Evolutionary conservation across 495 filamentous ascomycete genomes (phyloP), one percentile per base, ranked within the genome.

Genomic region (Cercophora samala): DNA sequence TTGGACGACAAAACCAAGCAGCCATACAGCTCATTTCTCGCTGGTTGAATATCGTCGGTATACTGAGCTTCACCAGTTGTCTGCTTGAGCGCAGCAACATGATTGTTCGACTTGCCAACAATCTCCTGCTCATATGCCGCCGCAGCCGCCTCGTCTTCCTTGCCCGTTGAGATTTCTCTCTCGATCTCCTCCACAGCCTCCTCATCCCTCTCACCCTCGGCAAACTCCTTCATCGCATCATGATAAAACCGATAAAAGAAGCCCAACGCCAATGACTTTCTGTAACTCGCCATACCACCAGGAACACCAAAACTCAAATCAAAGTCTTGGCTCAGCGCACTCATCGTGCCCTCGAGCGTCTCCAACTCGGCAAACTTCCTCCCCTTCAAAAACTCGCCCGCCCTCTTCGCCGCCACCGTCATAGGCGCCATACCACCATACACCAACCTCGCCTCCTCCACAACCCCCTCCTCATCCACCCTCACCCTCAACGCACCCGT

Each of bases 281-380:
- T 83, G 77, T 97, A 98, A 2, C 91, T 96, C 13, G 94, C 93
- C 94, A 98, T 98, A 51, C 94, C 94, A 66, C 94, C 94, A 0
- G 93, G 93, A 1, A 97, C 93, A 23, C 92, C 86, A 71, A 93
- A 98, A 23, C 84, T 80, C 13, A 98, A 80, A 72, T 93, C 84
- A 71, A 97, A 98, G 69, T 97, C 94, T 67, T 88, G 84, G 69
- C 91, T 93, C 63, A 98, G 79, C 0, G 92, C 89, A 70, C 86
- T 89, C 91, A 97, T 97, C 9, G 88, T 84, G 1, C 90, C 91
- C 78, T 98, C 94, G 0, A 98, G 82, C 0, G 92, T 96, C 52
- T 86, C 83, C 6, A 89, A 88, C 67, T 94, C 87, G 15, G 90
- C 91, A 71, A 92, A 91, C 63, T 86, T 89, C 80, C 91, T 93